Percentiles rank a stretch among this genome's conserved stretches.
These are phyloP conservation scores for Falciphora oryzae DNA, from an alignment of 2,329 filamentous ascomycete species.

Conservation along the genomic window DNA sequence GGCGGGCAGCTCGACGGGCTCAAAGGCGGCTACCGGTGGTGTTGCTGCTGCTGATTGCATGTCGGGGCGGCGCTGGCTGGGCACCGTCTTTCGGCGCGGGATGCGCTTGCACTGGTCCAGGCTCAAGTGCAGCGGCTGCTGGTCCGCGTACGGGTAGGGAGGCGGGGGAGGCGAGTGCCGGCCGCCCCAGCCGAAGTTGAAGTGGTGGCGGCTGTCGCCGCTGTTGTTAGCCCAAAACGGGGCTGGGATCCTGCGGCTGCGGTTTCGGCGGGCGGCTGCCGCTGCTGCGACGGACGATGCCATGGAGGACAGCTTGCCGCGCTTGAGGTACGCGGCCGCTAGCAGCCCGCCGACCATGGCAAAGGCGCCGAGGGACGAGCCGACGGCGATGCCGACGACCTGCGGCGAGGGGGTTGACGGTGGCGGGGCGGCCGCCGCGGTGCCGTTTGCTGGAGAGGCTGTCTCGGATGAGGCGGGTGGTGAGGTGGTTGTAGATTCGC, in stretches of 20 bases:
- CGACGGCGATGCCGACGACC: conserved; percentile 9
- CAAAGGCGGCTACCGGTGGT: neutral
- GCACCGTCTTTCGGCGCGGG: conserved; percentile 9
- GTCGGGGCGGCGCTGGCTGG: neutral
- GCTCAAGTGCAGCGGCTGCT: conserved; percentile 1
- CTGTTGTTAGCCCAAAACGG: neutral
- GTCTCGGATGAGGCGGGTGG: neutral
- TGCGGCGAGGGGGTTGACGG: neutral
- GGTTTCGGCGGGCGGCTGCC: neutral
- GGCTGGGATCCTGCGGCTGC: neutral
- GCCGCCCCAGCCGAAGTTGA: neutral
- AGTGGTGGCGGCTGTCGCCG: neutral
- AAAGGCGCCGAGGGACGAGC: conserved; percentile 9
- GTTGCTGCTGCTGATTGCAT: no score
- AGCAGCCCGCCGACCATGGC: conserved; percentile 9
- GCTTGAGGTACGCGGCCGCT: conserved; percentile 9
- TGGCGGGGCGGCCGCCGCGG: neutral
- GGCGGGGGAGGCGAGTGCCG: conserved; percentile 4
- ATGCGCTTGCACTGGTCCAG: conserved; percentile 9
- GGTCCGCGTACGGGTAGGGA: neutral
- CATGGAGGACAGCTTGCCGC: conserved; percentile 5
- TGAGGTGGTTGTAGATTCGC: neutral
- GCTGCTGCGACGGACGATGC: neutral
- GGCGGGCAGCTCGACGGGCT: conserved; percentile 14
- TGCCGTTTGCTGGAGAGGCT: neutral